Percentiles rank a stretch among this genome's conserved stretches.
Evolutionary conservation across 2,329 filamentous ascomycete genomes (phyloP).

Genomic region (Colletotrichum sp.): DNA sequence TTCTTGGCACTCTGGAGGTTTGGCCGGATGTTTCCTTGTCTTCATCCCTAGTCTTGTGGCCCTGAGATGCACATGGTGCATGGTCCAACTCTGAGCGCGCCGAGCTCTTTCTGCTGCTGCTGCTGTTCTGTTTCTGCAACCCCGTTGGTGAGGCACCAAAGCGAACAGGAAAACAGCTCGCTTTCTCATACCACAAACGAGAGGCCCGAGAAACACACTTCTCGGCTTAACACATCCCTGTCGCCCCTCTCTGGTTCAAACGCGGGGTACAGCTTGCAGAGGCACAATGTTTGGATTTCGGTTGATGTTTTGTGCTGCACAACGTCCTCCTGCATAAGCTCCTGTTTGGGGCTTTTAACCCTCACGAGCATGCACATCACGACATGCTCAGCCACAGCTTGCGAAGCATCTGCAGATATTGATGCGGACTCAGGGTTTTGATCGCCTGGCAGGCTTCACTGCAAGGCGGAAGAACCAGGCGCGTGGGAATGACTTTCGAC

Average conservation of each 20-base stretch:
- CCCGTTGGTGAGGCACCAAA: background rate
- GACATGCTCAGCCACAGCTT: background rate
- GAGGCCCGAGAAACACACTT: background rate
- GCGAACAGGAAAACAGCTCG: background rate
- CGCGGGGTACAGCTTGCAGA: slow-evolving; percentile 9
- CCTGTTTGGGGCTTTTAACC: slow-evolving; percentile 11
- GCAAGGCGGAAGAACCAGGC: background rate
- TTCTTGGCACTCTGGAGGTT: background rate
- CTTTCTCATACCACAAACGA: background rate
- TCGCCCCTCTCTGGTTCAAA: background rate
- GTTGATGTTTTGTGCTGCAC: background rate
- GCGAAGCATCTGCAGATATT: background rate
- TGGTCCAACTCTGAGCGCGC: background rate
- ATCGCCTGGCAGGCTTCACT: background rate
- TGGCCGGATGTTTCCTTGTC: background rate
- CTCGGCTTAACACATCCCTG: background rate
- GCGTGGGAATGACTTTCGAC: background rate
- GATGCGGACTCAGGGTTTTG: background rate
- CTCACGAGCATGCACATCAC: background rate
- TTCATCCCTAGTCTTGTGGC: background rate
- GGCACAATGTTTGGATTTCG: background rate
- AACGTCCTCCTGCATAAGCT: background rate
- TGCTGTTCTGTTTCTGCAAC: background rate
- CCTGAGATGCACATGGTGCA: background rate
- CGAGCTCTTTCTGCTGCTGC: background rate